phyloP scores from a whole-genome alignment of 805 yeast species.

The Kluyveromyces siamensis region DNA sequence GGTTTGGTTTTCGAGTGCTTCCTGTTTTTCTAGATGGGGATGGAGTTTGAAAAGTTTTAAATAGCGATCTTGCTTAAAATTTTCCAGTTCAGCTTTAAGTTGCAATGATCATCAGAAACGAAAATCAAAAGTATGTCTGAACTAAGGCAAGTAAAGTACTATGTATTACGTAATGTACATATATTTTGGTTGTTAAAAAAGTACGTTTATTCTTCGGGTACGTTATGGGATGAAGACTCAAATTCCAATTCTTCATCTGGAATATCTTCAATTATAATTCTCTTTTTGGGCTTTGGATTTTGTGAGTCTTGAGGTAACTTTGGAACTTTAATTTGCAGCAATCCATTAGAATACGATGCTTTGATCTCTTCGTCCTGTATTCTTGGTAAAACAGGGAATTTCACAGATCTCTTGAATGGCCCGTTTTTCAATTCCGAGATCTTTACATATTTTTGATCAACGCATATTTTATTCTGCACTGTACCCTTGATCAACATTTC shows the following conservation, averaged over 20 bases:
- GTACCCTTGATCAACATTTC: conserved; percentile 46
- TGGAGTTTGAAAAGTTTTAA: not conserved
- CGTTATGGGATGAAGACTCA: conserved; percentile 14
- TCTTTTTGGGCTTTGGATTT: conserved; percentile 34
- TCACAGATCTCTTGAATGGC: conserved; percentile 46
- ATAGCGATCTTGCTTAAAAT: not conserved
- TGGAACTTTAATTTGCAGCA: conserved; percentile 44
- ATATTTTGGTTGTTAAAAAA: not conserved
- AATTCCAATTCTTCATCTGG: conserved; percentile 40
- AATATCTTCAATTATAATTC: conserved; percentile 38
- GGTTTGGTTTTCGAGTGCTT: conserved; percentile 13
- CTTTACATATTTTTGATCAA: conserved; percentile 33
- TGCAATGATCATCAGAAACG: not conserved
- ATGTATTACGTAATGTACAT: too few relatives aligned
- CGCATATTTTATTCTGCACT: conserved; percentile 31
- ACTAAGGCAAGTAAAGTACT: not conserved
- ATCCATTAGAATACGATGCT: conserved; percentile 46
- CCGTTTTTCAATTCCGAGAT: conserved; percentile 50
- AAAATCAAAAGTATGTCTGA: not conserved
- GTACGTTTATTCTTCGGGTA: not conserved
- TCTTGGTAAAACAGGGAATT: conserved; percentile 45
- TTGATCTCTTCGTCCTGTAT: conserved; percentile 44
- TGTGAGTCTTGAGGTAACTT: conserved; percentile 30
- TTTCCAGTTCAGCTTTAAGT: not conserved
- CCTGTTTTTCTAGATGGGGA: not conserved